Percentiles rank a stretch among this genome's conserved stretches.
These are phyloP conservation scores for Monosporozyma unispora DNA, from an alignment of 805 yeast species.

Conservation along the genomic window DNA sequence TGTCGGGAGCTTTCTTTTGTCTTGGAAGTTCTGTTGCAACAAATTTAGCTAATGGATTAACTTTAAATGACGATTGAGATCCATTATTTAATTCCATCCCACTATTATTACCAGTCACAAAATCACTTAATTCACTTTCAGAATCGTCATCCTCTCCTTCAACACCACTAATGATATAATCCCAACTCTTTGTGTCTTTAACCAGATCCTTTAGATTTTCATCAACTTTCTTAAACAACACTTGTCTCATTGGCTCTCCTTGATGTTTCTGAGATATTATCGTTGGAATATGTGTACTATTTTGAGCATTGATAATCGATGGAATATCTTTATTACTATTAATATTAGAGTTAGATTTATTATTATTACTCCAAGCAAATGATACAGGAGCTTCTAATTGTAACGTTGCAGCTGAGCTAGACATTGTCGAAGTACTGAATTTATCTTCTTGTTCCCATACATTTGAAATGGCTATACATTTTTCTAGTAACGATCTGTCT, in stretches of 20 bases:
- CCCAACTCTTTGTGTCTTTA: slow-evolving; percentile 3
- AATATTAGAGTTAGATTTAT: not conserved
- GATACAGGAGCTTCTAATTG: slow-evolving; percentile 20
- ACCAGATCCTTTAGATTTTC: not conserved
- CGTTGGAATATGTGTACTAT: not conserved
- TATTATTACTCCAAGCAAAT: slow-evolving; percentile 25
- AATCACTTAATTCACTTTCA: not conserved
- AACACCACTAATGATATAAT: slow-evolving; percentile 1
- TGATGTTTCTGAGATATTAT: not conserved
- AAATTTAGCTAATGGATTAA: slow-evolving; percentile 25
- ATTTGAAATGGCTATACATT: slow-evolving; percentile 8
- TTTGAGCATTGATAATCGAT: not conserved
- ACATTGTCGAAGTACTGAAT: slow-evolving; percentile 5
- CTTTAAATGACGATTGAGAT: slow-evolving; percentile 13
- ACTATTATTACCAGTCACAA: not conserved
- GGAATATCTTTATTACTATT: not conserved
- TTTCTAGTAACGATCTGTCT: slow-evolving; percentile 2
- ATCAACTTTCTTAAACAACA: slow-evolving; percentile 10
- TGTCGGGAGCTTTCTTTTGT: slow-evolving; percentile 11
- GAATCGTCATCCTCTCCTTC: not conserved
- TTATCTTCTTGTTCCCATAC: slow-evolving; percentile 21
- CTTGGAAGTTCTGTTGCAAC: slow-evolving; percentile 22
- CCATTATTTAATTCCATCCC: not conserved
- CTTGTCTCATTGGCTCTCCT: slow-evolving; percentile 11
- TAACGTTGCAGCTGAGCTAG: slow-evolving; percentile 7